Evolutionary conservation across 2,329 filamentous ascomycete genomes (phyloP).

Genomic region (Clonostachys solani): DNA sequence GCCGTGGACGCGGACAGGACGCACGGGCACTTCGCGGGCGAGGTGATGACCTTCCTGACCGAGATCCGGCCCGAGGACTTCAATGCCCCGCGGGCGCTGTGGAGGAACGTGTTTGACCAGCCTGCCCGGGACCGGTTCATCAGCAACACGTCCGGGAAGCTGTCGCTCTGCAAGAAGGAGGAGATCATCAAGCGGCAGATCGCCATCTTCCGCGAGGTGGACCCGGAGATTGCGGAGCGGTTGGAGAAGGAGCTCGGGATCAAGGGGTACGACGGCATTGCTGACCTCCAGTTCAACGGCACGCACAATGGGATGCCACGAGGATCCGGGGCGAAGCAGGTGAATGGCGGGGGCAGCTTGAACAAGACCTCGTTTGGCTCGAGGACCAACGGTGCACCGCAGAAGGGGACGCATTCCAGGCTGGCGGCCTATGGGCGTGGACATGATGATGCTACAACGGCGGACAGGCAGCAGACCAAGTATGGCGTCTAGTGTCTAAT

Average conservation of each 20-base stretch:
- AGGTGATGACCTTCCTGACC: slow-evolving; percentile 29
- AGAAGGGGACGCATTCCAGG: no score
- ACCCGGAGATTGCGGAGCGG: slow-evolving; percentile 49
- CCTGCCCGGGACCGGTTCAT: slow-evolving; percentile 53
- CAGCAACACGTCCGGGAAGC: slow-evolving; percentile 57
- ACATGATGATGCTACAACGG: no score
- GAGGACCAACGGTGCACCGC: no score
- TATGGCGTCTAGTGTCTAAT: no score
- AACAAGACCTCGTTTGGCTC: no score
- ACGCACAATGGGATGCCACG: slow-evolving; percentile 52
- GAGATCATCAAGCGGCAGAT: slow-evolving; percentile 63
- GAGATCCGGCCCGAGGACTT: slow-evolving; percentile 32
- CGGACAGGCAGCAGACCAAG: no score
- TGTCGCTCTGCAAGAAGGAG: slow-evolving; percentile 50
- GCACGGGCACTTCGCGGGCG: slow-evolving; percentile 29
- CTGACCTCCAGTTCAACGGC: slow-evolving; percentile 51
- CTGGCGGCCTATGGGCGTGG: no score
- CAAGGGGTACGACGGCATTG: slow-evolving; percentile 55
- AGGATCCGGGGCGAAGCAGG: slow-evolving; percentile 21
- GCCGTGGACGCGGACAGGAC: slow-evolving; percentile 28
- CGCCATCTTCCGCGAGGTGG: slow-evolving; percentile 60
- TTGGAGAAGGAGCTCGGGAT: slow-evolving; percentile 60
- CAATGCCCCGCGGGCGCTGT: slow-evolving; percentile 48
- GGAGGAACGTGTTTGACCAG: slow-evolving; percentile 59
- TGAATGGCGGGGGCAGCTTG: background rate